These are phyloP conservation scores for Cyclotella kingstonii DNA, from an alignment of 108 stramenopile species.

Conservation along the genomic window DNA sequence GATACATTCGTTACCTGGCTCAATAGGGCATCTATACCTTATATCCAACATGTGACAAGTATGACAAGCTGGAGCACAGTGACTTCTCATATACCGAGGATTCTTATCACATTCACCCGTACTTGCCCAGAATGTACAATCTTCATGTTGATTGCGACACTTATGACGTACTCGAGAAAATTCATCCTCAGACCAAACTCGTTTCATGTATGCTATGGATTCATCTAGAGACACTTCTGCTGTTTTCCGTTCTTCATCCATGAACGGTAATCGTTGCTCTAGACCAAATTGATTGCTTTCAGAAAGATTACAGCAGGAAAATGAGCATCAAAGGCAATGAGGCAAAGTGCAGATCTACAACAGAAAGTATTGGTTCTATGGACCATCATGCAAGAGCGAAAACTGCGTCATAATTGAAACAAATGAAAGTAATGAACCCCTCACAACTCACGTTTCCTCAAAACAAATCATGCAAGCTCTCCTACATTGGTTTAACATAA, in stretches of 20 bases:
- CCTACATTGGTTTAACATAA: neutral
- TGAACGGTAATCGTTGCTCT: neutral
- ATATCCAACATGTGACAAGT: slow-evolving; percentile 55
- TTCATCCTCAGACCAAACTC: neutral
- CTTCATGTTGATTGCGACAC: slow-evolving; percentile 38
- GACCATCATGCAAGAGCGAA: no score
- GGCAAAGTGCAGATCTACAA: no score
- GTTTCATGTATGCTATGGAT: neutral
- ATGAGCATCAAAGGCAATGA: slow-evolving; percentile 11
- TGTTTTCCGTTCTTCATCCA: slow-evolving; percentile 1
- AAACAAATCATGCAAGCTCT: neutral
- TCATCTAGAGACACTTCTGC: slow-evolving; percentile 1
- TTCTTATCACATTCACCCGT: slow-evolving; percentile 57
- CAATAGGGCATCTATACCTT: slow-evolving; percentile 36
- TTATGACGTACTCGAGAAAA: slow-evolving; percentile 11
- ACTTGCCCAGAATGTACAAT: slow-evolving; percentile 52
- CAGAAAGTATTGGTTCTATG: no score
- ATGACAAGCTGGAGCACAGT: slow-evolving; percentile 75
- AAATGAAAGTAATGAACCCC: no score
- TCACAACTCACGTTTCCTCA: neutral
- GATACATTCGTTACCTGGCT: slow-evolving; percentile 33
- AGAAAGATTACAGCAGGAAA: slow-evolving; percentile 25
- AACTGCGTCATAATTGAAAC: no score
- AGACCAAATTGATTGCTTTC: slow-evolving; percentile 10
- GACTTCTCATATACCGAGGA: slow-evolving; percentile 30